Conservation (phyloP, 768 basidiomycete genomes). For the Mycena haematopus region DNA sequence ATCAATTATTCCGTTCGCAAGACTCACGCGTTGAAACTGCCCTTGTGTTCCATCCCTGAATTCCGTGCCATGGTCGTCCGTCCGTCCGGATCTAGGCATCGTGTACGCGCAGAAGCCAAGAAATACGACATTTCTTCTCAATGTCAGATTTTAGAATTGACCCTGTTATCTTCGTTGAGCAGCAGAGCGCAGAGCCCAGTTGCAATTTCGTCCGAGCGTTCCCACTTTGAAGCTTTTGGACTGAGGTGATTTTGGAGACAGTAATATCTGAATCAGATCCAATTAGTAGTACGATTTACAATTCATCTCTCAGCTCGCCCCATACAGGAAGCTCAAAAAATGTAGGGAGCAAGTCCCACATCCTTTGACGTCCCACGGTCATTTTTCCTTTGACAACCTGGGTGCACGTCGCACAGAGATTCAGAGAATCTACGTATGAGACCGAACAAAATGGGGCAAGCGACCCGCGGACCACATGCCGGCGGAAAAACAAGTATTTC, state of each 20-base stretch:
- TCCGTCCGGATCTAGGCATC: too few relatives aligned
- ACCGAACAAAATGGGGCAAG: slow-evolving; percentile 8
- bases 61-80: too few relatives aligned
- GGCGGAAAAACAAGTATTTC: slow-evolving; percentile 11
- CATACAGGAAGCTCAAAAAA: slow-evolving; percentile 27
- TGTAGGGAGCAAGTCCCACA: slow-evolving; percentile 26
- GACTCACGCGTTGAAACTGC: too few relatives aligned
- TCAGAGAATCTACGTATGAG: slow-evolving; percentile 1
- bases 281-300: slow-evolving; percentile 1
- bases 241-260: not conserved
- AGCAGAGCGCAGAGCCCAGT: too few relatives aligned
- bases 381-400: slow-evolving; percentile 6
- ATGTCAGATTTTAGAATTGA: too few relatives aligned
- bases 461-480: slow-evolving; percentile 6
- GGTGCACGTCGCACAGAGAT: slow-evolving; percentile 12
- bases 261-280: not conserved
- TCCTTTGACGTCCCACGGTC: slow-evolving; percentile 17
- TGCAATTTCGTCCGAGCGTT: too few relatives aligned
- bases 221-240: not conserved
- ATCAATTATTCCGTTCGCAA: too few relatives aligned
- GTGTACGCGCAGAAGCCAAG: too few relatives aligned
- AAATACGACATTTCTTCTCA: too few relatives aligned
- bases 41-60: too few relatives aligned
- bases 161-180: too few relatives aligned
- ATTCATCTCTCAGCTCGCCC: slow-evolving; percentile 22